phyloP scores from a whole-genome alignment of 2,329 filamentous ascomycete species.

The Diaporthe vaccinii region DNA sequence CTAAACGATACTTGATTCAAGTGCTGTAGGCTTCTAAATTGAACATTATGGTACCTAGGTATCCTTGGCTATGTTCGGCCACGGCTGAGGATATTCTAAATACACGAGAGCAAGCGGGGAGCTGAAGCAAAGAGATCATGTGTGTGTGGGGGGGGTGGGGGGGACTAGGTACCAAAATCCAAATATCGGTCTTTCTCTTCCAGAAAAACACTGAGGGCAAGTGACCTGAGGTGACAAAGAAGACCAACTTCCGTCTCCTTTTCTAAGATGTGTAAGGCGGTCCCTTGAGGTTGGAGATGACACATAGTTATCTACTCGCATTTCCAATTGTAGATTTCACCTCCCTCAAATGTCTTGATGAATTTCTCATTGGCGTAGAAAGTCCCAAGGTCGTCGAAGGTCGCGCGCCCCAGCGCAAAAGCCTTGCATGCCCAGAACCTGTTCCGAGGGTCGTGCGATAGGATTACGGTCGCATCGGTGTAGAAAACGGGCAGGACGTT shows the following conservation, averaged over 20 bases:
- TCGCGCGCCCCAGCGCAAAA: not conserved
- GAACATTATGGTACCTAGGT: fast-evolving
- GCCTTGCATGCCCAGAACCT: not conserved
- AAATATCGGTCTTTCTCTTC: not conserved
- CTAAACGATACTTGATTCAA: not conserved
- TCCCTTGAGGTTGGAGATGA: not conserved
- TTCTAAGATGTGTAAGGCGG: not conserved
- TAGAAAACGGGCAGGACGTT: not conserved
- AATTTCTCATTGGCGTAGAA: constrained; percentile 10
- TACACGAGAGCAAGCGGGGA: not conserved
- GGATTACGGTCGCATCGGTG: not conserved
- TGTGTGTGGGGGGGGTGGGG: too few relatives aligned
- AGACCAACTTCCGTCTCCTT: not conserved
- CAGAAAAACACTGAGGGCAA: too few relatives aligned
- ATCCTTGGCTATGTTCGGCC: not conserved
- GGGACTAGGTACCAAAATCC: not conserved
- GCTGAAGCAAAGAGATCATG: not conserved
- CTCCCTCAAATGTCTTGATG: constrained; percentile 12
- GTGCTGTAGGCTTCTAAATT: not conserved
- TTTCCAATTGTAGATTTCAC: not conserved
- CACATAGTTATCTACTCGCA: not conserved
- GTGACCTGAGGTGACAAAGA: not conserved
- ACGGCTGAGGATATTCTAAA: not conserved
- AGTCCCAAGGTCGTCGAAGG: constrained; percentile 6
- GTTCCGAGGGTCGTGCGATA: not conserved